These are phyloP conservation scores for Tricholoma terreum DNA, from an alignment of 768 basidiomycete species.

Conservation along the genomic window DNA sequence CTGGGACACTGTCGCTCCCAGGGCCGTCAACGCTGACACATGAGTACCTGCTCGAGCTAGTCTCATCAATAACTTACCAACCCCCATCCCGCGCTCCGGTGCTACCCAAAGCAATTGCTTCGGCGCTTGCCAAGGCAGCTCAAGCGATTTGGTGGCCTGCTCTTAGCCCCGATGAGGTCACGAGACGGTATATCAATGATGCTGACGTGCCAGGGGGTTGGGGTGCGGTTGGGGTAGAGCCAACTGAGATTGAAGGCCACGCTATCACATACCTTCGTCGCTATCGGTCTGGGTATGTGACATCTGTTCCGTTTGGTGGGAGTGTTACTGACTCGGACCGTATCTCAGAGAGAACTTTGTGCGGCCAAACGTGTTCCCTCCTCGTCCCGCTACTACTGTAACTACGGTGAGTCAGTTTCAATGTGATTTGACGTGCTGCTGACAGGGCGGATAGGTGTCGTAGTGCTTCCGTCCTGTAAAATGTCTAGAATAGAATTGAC, in stretches of 20 bases:
- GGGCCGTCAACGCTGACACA: conserved; percentile 86
- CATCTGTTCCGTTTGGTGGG: conserved; percentile 7
- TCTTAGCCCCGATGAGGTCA: conserved; percentile 87
- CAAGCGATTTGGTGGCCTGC: conserved; percentile 89
- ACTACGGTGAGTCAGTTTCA: conserved; percentile 27
- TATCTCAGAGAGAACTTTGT: conserved; percentile 60
- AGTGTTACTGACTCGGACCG: conserved; percentile 11
- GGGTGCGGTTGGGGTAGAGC: conserved; percentile 76
- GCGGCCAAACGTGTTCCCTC: conserved; percentile 64
- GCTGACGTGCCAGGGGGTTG: conserved; percentile 71
- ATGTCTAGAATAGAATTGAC: not conserved
- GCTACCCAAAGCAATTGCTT: conserved; percentile 72
- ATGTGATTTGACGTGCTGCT: conserved; percentile 2
- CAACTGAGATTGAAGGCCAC: conserved; percentile 79
- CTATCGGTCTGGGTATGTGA: conserved; percentile 82
- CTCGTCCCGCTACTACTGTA: conserved; percentile 34
- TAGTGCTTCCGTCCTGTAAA: conserved; percentile 15
- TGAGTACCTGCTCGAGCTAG: conserved; percentile 76
- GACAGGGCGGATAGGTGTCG: conserved; percentile 13
- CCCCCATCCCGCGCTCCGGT: conserved; percentile 69
- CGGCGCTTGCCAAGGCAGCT: conserved; percentile 56
- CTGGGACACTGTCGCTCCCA: conserved; percentile 76
- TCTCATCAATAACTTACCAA: conserved; percentile 76
- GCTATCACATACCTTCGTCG: conserved; percentile 89
- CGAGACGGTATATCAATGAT: conserved; percentile 85